Evolutionary conservation across 1,284 basidiomycete species (phyloP).

Genomic region (Rhodotorula sp.): DNA sequence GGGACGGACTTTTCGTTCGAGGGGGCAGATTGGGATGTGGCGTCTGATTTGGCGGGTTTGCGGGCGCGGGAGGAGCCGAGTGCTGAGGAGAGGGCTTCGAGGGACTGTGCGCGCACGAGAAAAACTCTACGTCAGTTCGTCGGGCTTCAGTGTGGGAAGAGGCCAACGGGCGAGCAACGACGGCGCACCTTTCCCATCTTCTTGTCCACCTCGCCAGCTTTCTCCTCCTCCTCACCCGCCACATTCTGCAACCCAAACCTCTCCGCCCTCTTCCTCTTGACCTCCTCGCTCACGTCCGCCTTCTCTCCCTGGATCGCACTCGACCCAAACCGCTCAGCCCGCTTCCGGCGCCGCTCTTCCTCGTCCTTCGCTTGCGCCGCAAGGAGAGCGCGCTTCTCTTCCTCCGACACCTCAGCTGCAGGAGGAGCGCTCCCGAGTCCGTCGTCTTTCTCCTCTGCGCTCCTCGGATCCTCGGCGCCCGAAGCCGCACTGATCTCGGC

Average conservation of each 20-base stretch:
- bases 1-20: conserved; percentile 3
- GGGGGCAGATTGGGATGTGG: conserved; percentile 7
- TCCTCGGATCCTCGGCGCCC: neutral
- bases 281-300: neutral
- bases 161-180: neutral
- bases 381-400: neutral
- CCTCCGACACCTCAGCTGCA: neutral
- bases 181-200: conserved; percentile 29
- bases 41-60: neutral
- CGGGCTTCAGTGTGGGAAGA: no score
- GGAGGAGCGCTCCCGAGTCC: neutral
- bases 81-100: conserved; percentile 26
- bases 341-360: conserved; percentile 44
- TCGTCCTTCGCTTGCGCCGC: conserved; percentile 2
- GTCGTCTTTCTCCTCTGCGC: conserved; percentile 30
- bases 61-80: conserved; percentile 23
- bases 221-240: neutral
- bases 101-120: conserved; percentile 7
- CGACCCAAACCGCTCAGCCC: conserved; percentile 50
- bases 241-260: conserved; percentile 1
- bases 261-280: conserved; percentile 15
- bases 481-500: conserved; percentile 13
- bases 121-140: neutral
- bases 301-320: neutral
- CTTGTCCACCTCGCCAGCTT: neutral